These are phyloP conservation scores for Cladosporium sp. DNA, from an alignment of 2,329 filamentous ascomycete genomes.

Conservation along the genomic window DNA sequence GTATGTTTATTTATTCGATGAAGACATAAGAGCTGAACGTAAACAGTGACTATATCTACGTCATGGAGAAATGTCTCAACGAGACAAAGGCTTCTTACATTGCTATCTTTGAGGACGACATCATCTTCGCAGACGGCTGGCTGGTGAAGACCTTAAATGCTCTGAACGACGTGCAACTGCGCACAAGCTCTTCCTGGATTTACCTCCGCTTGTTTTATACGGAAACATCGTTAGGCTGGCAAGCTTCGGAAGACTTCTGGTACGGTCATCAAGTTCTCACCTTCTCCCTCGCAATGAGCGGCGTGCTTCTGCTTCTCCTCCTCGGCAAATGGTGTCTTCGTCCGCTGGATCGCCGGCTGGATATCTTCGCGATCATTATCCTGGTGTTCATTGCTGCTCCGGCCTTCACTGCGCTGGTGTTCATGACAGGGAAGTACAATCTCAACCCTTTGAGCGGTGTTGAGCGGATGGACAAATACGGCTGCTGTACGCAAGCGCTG, in stretches of 20 bases:
- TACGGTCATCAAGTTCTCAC: conserved; percentile 20
- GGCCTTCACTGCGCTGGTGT: conserved; percentile 22
- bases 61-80: not conserved
- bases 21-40: not conserved
- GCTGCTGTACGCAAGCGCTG: conserved; percentile 39
- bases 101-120: not conserved
- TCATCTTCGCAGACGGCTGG: not conserved
- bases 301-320: conserved; percentile 7
- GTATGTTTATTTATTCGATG: not conserved
- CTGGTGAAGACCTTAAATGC: not conserved
- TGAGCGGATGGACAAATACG: conserved; percentile 24
- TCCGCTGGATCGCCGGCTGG: conserved; percentile 13
- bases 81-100: not conserved
- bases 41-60: not conserved
- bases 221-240: conserved; percentile 30
- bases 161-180: not conserved
- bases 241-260: conserved; percentile 2
- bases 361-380: conserved; percentile 12
- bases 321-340: not conserved
- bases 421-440: conserved; percentile 24
- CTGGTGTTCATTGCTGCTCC: conserved; percentile 18
- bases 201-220: conserved; percentile 40
- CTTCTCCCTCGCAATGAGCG: conserved; percentile 24
- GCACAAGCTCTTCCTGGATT: conserved; percentile 26
- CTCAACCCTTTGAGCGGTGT: conserved; percentile 20